phyloP scores from a whole-genome alignment of 148 eudicot species.

The Nyssa sinensis region DNA sequence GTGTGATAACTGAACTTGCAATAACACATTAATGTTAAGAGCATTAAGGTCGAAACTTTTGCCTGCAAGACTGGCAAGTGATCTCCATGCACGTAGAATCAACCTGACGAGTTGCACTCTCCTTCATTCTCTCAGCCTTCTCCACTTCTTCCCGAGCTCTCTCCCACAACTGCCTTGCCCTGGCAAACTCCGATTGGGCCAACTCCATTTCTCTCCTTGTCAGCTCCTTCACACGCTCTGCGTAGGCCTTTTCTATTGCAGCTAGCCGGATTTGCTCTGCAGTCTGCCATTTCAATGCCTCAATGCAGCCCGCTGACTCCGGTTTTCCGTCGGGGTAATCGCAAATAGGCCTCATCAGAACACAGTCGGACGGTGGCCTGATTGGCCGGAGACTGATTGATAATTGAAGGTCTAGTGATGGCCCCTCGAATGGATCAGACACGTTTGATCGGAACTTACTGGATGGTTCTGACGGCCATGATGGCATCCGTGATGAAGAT shows the following conservation, averaged over 20 bases:
- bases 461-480: constrained; percentile 26
- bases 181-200: constrained; percentile 82
- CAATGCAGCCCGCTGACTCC: constrained; percentile 24
- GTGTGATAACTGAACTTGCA: no score
- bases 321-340: background rate
- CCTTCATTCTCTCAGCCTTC: constrained; percentile 59
- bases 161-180: constrained; percentile 78
- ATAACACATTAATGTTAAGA: no score
- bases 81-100: constrained; percentile 65
- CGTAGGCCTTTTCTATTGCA: constrained; percentile 77
- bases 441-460: constrained; percentile 11
- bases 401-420: constrained; percentile 70
- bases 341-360: background rate
- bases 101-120: constrained; percentile 31
- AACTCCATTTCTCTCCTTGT: constrained; percentile 74
- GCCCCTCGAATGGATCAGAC: constrained; percentile 15
- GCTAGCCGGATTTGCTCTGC: constrained; percentile 81
- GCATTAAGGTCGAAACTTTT: constrained; percentile 61
- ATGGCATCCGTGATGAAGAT: constrained; percentile 23
- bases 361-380: constrained; percentile 7
- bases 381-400: constrained; percentile 58
- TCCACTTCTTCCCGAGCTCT: constrained; percentile 75
- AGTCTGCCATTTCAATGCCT: constrained; percentile 72
- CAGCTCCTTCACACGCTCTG: constrained; percentile 81
- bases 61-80: constrained; percentile 85